phyloP scores from a whole-genome alignment of 2,329 filamentous ascomycete genomes.

The Ophiostoma himal-ulmi region DNA sequence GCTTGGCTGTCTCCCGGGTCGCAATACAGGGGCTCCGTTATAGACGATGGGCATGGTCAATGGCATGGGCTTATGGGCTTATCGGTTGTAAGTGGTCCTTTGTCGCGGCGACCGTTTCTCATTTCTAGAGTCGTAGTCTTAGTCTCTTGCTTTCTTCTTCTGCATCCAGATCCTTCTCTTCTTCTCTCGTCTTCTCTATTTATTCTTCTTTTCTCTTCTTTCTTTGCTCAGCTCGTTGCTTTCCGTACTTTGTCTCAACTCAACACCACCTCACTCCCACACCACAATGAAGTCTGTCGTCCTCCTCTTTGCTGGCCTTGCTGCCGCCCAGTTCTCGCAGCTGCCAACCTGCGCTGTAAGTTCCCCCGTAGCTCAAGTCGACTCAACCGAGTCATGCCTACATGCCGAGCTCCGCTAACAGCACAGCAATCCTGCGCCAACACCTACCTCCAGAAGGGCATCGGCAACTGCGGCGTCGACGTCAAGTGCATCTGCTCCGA shows the following conservation, averaged over 20 bases:
- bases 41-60: background rate
- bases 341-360: constrained; percentile 54
- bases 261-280: background rate
- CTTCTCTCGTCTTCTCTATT: background rate
- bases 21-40: background rate
- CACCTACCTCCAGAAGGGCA: constrained; percentile 30
- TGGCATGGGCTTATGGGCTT: background rate
- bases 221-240: background rate
- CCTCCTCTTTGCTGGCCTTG: constrained; percentile 46
- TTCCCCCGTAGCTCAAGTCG: constrained; percentile 23
- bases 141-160: background rate
- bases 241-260: background rate
- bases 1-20: constrained; percentile 12
- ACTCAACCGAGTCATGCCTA: no score
- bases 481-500: constrained; percentile 40
- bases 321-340: constrained; percentile 43
- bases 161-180: background rate
- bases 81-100: background rate
- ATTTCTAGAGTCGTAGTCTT: background rate
- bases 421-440: constrained; percentile 32
- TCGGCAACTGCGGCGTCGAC: constrained; percentile 35
- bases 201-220: background rate
- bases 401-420: background rate
- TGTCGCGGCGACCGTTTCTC: background rate
- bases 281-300: constrained; percentile 42